phyloP scores from a whole-genome alignment of 2,329 filamentous ascomycete genomes.

The Byssochlamys sp. region DNA sequence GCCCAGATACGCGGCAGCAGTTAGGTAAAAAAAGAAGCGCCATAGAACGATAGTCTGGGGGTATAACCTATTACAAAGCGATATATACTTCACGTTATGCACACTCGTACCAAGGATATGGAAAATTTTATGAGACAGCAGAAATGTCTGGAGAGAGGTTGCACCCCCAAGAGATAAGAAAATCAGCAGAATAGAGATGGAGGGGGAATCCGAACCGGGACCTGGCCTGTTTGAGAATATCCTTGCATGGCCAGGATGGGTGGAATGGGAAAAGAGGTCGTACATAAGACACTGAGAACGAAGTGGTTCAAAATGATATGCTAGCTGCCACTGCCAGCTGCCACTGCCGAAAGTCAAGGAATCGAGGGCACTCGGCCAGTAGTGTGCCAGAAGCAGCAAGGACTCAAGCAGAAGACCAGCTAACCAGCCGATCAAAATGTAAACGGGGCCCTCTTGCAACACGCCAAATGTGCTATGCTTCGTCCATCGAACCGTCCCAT shows the following conservation, averaged over 20 bases:
- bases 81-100: not conserved
- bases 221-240: not conserved
- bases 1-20: not conserved
- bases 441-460: not conserved
- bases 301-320: not conserved
- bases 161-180: not conserved
- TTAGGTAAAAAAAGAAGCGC: not conserved
- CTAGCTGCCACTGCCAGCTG: not conserved
- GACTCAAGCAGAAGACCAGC: not conserved
- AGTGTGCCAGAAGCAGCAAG: not conserved
- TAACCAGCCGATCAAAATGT: not conserved
- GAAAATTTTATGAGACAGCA: not conserved
- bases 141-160: not conserved
- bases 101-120: not conserved
- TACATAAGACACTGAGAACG: not conserved
- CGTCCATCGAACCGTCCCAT: not conserved
- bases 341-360: not conserved
- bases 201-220: not conserved
- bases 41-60: not conserved
- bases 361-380: not conserved
- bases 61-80: not conserved
- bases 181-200: not conserved
- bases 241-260: not conserved
- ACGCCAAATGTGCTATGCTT: not conserved
- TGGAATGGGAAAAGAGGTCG: not conserved